Evolutionary conservation across 306 rosid genomes (phyloP).

Genomic region (Nissolia schottii): DNA sequence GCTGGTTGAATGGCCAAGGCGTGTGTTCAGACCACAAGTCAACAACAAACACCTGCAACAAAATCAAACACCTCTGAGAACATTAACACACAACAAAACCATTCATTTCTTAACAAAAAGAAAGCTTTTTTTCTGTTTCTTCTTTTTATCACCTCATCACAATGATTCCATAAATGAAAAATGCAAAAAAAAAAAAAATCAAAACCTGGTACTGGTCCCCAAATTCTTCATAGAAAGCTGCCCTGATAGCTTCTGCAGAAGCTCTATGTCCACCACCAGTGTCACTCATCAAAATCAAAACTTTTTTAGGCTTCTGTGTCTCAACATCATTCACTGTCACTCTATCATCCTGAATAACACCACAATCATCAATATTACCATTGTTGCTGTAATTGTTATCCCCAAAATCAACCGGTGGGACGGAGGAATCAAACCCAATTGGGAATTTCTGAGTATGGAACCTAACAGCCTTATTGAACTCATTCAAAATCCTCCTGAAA

Average conservation of each 20-base stretch:
- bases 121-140: not conserved
- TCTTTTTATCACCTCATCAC: not conserved
- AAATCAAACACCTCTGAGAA: not conserved
- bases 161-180: no score
- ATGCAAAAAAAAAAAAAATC: not conserved
- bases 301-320: conserved; percentile 47
- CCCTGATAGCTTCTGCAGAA: conserved; percentile 94
- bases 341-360: conserved; percentile 28
- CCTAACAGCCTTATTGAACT: conserved; percentile 53
- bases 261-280: conserved; percentile 99
- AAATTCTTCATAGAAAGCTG: conserved; percentile 74
- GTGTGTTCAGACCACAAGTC: conserved; percentile 98
- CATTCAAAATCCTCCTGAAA: conserved; percentile 34
- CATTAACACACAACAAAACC: not conserved
- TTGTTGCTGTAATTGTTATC: conserved; percentile 16
- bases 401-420: conserved; percentile 32
- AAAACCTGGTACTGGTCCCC: conserved; percentile 90
- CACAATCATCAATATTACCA: not conserved
- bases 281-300: conserved; percentile 95
- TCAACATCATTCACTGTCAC: conserved; percentile 37
- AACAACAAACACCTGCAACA: conserved; percentile 75
- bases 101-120: not conserved
- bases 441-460: conserved; percentile 56
- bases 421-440: conserved; percentile 73
- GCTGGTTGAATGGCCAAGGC: conserved; percentile 98